Base-by-base conservation (phyloP, 441 rosid species). In the Viola pubescens region DNA sequence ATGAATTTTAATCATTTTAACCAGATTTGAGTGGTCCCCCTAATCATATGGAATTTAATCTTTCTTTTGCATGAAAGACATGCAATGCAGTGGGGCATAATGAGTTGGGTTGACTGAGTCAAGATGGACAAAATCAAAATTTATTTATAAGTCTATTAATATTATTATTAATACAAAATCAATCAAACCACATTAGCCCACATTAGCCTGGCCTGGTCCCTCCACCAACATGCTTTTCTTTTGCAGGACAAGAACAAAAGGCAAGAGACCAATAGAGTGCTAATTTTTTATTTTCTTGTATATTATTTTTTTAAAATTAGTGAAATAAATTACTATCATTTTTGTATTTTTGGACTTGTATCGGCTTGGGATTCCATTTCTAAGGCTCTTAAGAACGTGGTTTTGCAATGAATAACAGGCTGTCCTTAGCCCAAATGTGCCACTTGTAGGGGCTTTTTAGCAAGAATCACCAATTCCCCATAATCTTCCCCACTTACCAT, bases 141-240 rank as follows among this genome's bases (percentile, higher is more conserved):
- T 26, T 26, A 26, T 26, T 26, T 26, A 26, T 26, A 2, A 26
- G 34, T 26, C 1, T 19, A n/a, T n/a, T n/a, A n/a, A n/a, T 19
- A 19, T 19, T 19, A 19, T 26, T 26, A 26, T 1, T 26, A 26
- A 26, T 26, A 2, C 34, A 26, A 26, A 26, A 26, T 2, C 34
- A 26, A 19, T 19, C 26, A 34, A 46, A 12, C 10, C 34, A 37
- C 38, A 8, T 9, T 2, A 13, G 13, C 0, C n/a, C 5, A 12
- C 6, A 9, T 14, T 38, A 56, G 58, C 58, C 34, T 45, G 37
- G 47, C 47, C 5, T 9, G 52, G 52, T 12, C 37, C 47, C 48
- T 52, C 44, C 63, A 60, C 74, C 50, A 43, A 66, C 65, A 60
- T 50, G 73, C 70, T 53, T 26, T 26, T 58, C 48, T 46, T 63